Evolutionary conservation across 2,329 filamentous ascomycete genomes (phyloP).

Genomic region (Cercospora sesami): DNA sequence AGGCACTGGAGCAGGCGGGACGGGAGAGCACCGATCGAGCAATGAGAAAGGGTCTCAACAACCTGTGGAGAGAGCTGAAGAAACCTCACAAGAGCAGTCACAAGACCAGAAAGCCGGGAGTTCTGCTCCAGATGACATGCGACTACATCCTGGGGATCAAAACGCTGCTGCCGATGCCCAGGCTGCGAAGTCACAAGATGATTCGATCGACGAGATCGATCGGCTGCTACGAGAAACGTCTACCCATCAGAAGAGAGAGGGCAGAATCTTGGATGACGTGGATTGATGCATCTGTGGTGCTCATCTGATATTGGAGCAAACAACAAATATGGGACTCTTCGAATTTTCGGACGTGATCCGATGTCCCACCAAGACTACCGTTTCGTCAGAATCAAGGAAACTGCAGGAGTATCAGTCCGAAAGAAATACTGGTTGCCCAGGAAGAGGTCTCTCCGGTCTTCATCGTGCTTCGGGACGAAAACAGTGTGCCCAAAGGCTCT

Average conservation of each 20-base stretch:
- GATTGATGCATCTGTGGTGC: not conserved
- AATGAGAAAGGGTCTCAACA: not conserved
- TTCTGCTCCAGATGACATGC: constrained; percentile 15
- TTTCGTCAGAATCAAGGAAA: not conserved
- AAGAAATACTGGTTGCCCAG: not conserved
- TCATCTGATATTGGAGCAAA: not conserved
- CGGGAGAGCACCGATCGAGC: not conserved
- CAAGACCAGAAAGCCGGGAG: not conserved
- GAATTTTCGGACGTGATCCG: not conserved
- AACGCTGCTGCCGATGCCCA: constrained; percentile 17
- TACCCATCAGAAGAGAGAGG: constrained; percentile 20
- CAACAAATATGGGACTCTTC: not conserved
- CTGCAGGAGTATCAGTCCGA: not conserved
- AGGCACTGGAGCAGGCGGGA: not conserved
- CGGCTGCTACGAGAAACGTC: constrained; percentile 25
- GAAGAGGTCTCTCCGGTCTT: not conserved
- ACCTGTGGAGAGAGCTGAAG: not conserved
- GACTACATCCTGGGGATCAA: constrained; percentile 28
- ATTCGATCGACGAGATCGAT: constrained; percentile 24
- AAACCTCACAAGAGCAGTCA: not conserved
- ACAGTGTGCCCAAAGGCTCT: not conserved
- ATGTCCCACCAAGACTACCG: too few species aligned
- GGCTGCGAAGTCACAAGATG: not conserved
- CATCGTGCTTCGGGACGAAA: not conserved
- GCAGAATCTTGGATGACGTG: not conserved